Evolutionary conservation across 2,329 filamentous ascomycete species (phyloP).

Genomic region (Fusarium napiforme): DNA sequence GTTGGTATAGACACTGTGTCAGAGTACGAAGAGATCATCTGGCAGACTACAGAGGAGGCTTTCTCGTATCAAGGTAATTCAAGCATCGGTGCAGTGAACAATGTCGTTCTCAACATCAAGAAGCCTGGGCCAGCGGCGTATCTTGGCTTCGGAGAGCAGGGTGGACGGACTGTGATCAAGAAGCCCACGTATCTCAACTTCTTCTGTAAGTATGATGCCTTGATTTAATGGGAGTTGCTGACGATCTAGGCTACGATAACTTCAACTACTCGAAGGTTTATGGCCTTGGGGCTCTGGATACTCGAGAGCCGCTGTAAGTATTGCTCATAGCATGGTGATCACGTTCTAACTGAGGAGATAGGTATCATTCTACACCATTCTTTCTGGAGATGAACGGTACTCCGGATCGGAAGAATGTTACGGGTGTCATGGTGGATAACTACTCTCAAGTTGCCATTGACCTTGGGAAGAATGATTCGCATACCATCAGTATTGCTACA

Average conservation of each 20-base stretch:
- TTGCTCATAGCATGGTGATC: accelerated
- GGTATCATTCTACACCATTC: neutral
- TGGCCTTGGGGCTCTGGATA: neutral
- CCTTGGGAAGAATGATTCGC: neutral
- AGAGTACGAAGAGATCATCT: neutral
- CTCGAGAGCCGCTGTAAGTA: neutral
- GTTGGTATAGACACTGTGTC: neutral
- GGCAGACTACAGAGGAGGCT: neutral
- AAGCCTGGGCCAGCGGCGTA: neutral
- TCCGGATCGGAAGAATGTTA: neutral
- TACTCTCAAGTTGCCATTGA: neutral
- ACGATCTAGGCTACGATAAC: too few relatives aligned
- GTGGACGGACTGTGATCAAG: neutral
- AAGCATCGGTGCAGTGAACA: neutral
- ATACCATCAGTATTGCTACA: neutral
- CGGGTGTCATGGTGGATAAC: neutral
- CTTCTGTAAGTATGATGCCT: too few relatives aligned
- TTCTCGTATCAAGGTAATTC: neutral
- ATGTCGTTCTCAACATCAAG: neutral
- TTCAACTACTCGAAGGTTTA: neutral
- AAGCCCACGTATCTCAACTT: neutral
- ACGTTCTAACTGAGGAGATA: accelerated
- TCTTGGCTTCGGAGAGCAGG: slow-evolving; percentile 1
- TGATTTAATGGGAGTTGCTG: too few relatives aligned
- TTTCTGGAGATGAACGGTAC: slow-evolving; percentile 1